Base-by-base conservation (phyloP, 371 early-diverging fungal genomes). In the Mucor irregularis region DNA sequence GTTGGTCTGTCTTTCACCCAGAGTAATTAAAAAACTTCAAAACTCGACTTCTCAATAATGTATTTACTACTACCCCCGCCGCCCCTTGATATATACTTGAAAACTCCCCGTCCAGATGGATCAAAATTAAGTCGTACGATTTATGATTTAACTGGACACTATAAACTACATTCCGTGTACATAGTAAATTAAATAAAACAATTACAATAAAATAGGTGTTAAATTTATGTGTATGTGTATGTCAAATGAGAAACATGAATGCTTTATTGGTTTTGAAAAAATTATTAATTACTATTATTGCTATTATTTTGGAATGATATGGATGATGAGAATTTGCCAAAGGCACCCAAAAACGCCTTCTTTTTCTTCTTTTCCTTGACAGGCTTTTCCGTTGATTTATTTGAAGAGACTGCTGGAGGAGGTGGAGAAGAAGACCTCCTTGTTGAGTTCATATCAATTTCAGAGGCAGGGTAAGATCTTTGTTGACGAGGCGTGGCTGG, bases 321-420 rank as follows among this genome's bases (percentile, higher is more conserved):
- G 19, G 71, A 67, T 14, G 71, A 64, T 42, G 71, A 71, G n/a
- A 63, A 44, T 40, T 64, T 74, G 26, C 74, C 69, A 49, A 68
- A 65, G 16, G 68, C 61, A 48, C 64, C 71, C 43, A 74, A 64
- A 47, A 71, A 69, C 0, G 75, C 62, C 48, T 71, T 74, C 47
- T 64, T 66, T 22, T 73, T 70, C 39, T 73, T 73, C 29, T 65
- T 58, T 19, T 66, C 66, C 49, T 63, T 64, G 16, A 24, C 39
- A 2, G 34, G 49, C 29, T 49, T 49, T 16, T 45, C 3, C 16
- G 16, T n/a, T 9, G 47, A 44, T 45, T 19, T 28, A n/a, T n/a
- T n/a, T n/a, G n/a, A n/a, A n/a, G n/a, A n/a, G 14, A 49, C 19
- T 43, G 46, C 25, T 5, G 55, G 38, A 24, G 33, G 46, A 40